Percentiles rank a stretch among this genome's conserved stretches.
phyloP scores from a whole-genome alignment of 2,329 filamentous ascomycete species.

The Hypoxylon sp. region DNA sequence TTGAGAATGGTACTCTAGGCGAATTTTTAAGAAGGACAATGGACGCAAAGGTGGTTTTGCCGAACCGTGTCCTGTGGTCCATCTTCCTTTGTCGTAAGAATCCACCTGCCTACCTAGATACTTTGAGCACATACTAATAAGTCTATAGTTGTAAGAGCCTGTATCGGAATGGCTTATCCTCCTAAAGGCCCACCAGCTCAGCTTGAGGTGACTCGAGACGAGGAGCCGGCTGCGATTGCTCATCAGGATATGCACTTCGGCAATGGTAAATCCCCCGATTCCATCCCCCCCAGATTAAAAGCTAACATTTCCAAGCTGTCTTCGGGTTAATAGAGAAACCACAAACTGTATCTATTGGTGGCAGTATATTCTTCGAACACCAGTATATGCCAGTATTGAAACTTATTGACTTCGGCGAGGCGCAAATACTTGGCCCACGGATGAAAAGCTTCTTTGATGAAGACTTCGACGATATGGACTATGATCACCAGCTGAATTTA shows the following conservation, averaged over 20 bases:
- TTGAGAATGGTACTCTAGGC: neutral
- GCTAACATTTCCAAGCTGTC: constrained; percentile 6
- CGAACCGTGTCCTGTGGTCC: constrained; percentile 10
- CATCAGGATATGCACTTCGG: constrained; percentile 9
- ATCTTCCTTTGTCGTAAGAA: constrained; percentile 17
- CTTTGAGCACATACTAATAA: constrained; percentile 3
- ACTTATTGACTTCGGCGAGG: constrained; percentile 7
- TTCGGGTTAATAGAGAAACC: neutral
- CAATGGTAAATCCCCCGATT: constrained; percentile 1
- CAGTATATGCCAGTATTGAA: neutral
- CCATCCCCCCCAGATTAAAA: neutral
- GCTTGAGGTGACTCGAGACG: neutral
- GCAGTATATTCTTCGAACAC: neutral
- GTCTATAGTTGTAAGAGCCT: constrained; percentile 1
- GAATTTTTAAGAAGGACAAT: neutral
- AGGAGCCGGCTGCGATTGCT: neutral
- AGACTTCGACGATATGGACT: neutral
- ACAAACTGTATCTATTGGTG: neutral
- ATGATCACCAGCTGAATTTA: neutral
- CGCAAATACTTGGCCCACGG: too few relatives aligned
- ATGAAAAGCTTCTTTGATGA: too few relatives aligned
- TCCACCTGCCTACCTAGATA: neutral
- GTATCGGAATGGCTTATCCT: constrained; percentile 3
- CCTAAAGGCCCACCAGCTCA: neutral
- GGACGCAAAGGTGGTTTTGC: neutral